Evolutionary conservation across 2,329 filamentous ascomycete species (phyloP), one percentile per base, ranked within the genome.

Genomic region (Lanzia echinophila): DNA sequence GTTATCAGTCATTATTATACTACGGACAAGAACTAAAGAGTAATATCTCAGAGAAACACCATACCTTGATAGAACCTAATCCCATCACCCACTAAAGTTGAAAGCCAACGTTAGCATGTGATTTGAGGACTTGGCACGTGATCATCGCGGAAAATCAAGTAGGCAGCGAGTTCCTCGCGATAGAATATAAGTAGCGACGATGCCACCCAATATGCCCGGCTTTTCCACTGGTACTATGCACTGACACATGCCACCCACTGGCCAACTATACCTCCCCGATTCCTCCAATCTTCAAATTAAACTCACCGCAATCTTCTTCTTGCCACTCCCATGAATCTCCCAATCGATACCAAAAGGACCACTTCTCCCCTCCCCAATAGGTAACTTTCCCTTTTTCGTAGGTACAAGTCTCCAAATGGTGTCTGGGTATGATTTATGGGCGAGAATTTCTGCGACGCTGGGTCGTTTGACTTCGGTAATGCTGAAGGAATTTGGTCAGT

Each of bases 271-370:
- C 28, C 13, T 7, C 2, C 45, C 32, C 45, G 20, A 20, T n/a
- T 47, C 6, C 22, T 32, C 43, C 19, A 45, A 28, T 45, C 31
- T 19, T 15, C n/a, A 33, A 33, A 17, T 38, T 39, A 43, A 43
- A 56, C 56, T 39, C 50, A 94, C 88, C 63, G 90, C 75, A 59
- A 94, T 72, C 72, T 87, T 87, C 60, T 79, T 76, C 46, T 84
- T 79, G 3, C 88, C 89, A 57, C 78, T 72, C 53, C 90, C 88
- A 72, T 95, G 89, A 46, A 94, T 75, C 70, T 94, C 87, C 77
- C 88, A 95, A 50, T 81, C 76, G 50, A 95, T 82, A 44, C 86
- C 79, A 60, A 95, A 73, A 19, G 88, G 89, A 2, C 88, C 89
- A 58, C 89, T 86, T 62, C 87, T 79, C 36, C 73, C 79, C 53